Conservation (phyloP, 352 stramenopile genomes). For the Phytophthora citrophthora region DNA sequence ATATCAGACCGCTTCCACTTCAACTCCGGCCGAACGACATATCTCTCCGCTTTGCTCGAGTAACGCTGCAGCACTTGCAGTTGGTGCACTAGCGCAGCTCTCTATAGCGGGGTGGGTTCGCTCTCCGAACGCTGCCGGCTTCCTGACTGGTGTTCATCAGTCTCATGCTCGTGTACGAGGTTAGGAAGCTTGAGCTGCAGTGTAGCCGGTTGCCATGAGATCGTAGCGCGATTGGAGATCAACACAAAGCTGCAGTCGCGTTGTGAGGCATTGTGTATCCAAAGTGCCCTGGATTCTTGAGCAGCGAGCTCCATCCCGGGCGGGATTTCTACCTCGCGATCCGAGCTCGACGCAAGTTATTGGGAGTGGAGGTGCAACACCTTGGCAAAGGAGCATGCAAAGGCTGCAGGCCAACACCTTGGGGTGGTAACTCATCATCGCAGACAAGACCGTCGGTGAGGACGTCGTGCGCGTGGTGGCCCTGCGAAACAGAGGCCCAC, state of each 20-base stretch:
- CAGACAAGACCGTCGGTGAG: background rate
- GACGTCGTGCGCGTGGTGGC: background rate
- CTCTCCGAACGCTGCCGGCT: background rate
- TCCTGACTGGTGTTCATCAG: too few relatives aligned
- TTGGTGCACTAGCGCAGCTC: slow-evolving; percentile 1
- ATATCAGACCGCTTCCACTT: slow-evolving; percentile 11
- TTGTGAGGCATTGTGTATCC: slow-evolving; percentile 1
- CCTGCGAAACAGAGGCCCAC: slow-evolving; percentile 12
- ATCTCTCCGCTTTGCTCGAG: background rate
- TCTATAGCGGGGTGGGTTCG: slow-evolving; percentile 9
- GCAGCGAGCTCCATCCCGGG: background rate
- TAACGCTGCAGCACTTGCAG: slow-evolving; percentile 1
- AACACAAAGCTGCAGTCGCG: slow-evolving; percentile 4
- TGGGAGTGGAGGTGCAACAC: background rate
- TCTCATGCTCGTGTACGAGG: too few relatives aligned
- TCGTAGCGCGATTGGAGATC: slow-evolving; percentile 8
- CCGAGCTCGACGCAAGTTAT: slow-evolving; percentile 10
- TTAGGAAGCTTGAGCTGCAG: too few relatives aligned
- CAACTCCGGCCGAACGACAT: background rate
- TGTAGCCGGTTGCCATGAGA: background rate
- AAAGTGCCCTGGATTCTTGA: background rate
- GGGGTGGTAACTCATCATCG: background rate
- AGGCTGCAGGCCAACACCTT: background rate
- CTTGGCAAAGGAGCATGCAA: background rate
- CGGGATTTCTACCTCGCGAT: slow-evolving; percentile 1